These are phyloP conservation scores for Plasmodiophora brassicae DNA, from an alignment of 208 protist species.

Conservation along the genomic window DNA sequence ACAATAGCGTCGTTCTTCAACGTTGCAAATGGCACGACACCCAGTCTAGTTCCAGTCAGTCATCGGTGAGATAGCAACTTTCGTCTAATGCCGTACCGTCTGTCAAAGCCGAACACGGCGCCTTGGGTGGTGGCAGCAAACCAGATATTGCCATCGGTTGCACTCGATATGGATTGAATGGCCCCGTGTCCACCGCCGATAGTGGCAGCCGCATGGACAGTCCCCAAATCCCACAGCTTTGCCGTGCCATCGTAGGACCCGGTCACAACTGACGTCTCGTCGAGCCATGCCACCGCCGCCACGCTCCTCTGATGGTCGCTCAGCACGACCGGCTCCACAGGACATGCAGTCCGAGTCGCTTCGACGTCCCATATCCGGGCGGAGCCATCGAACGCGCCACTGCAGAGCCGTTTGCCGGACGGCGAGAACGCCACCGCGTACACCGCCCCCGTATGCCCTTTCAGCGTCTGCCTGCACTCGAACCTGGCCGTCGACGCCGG, in stretches of 20 bases:
- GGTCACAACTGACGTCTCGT: not conserved
- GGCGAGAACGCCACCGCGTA: not conserved
- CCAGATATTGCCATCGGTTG: not conserved
- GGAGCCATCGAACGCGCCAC: not conserved
- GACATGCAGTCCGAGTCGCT: not conserved
- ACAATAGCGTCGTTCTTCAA: conserved; percentile 20
- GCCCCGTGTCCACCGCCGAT: not conserved
- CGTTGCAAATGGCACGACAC: not conserved
- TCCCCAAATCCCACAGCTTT: not conserved
- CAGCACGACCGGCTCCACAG: not conserved
- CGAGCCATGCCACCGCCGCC: not conserved
- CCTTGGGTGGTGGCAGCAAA: conserved; percentile 6
- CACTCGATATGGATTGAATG: not conserved
- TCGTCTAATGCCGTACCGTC: not conserved
- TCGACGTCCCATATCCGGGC: not conserved
- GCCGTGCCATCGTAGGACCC: not conserved
- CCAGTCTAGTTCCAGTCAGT: too few species aligned
- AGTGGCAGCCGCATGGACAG: too few species aligned
- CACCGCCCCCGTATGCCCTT: not conserved
- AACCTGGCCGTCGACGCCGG: not conserved
- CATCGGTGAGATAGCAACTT: too few species aligned
- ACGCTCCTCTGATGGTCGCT: not conserved
- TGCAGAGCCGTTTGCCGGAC: not conserved
- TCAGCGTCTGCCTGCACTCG: not conserved
- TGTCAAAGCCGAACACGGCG: not conserved